A percentile compares a stretch with the other conserved stretches of the same genome.
phyloP scores from a whole-genome alignment of 2,329 filamentous ascomycete genomes.

The Dactylonectria macrodidyma region DNA sequence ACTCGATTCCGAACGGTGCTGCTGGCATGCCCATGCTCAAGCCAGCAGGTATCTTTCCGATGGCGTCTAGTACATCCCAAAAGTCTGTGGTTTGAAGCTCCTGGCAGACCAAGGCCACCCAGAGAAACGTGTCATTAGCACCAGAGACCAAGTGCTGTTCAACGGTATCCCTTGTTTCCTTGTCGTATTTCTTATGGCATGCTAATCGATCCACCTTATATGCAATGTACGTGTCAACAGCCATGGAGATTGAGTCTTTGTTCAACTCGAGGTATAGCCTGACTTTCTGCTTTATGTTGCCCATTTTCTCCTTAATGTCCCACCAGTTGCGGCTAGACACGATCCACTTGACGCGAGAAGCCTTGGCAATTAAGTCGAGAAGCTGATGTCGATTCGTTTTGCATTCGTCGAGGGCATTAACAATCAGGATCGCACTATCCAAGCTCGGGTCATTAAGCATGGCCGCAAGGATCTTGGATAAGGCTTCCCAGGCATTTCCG shows the following conservation, averaged over 20 bases:
- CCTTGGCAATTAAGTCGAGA: background rate
- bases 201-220: background rate
- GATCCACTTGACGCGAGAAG: background rate
- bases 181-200: background rate
- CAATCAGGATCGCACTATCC: background rate
- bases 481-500: too few species aligned
- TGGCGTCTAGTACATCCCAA: too few species aligned
- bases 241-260: too few species aligned
- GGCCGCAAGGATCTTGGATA: too few species aligned
- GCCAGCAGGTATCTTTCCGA: too few species aligned
- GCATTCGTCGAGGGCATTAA: background rate
- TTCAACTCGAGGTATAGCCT: background rate
- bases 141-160: constrained; percentile 46
- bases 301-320: background rate
- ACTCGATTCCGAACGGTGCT: too few species aligned
- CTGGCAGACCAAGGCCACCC: constrained; percentile 41
- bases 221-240: background rate
- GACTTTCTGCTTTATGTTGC: background rate
- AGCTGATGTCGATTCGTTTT: background rate
- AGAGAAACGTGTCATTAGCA: constrained; percentile 53
- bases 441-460: too few species aligned
- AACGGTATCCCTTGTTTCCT: constrained; percentile 15
- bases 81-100: constrained; percentile 17
- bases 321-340: background rate
- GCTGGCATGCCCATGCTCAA: too few species aligned